phyloP scores from a whole-genome alignment of 2,329 filamentous ascomycete genomes.

The Furcasterigmium sp. region DNA sequence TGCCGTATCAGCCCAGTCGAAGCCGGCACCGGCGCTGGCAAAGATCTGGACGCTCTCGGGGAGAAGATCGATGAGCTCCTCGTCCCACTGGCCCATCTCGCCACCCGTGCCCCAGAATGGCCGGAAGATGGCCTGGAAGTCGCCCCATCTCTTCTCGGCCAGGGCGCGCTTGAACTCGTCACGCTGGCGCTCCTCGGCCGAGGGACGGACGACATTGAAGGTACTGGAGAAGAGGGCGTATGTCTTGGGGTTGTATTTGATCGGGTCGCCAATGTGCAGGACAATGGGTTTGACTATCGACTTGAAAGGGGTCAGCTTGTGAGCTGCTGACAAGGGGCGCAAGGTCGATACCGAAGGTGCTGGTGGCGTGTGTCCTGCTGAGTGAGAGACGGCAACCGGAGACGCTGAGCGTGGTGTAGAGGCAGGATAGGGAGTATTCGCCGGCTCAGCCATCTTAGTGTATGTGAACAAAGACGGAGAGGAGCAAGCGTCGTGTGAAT shows the following conservation, averaged over 20 bases:
- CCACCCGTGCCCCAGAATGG: slow-evolving; percentile 60
- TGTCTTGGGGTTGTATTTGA: slow-evolving; percentile 43
- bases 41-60: slow-evolving; percentile 54
- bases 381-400: slow-evolving; percentile 17
- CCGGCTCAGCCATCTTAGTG: slow-evolving; percentile 36
- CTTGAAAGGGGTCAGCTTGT: slow-evolving; percentile 13
- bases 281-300: slow-evolving; percentile 44
- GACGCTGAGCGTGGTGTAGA: slow-evolving; percentile 39
- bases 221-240: slow-evolving; percentile 35
- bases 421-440: slow-evolving; percentile 37
- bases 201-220: slow-evolving; percentile 48
- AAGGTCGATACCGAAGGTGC: slow-evolving; percentile 18
- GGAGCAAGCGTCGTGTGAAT: too few relatives aligned
- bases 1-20: slow-evolving; percentile 61
- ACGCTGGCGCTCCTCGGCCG: slow-evolving; percentile 43
- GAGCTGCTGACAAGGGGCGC: slow-evolving; percentile 11
- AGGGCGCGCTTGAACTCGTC: slow-evolving; percentile 43
- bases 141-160: slow-evolving; percentile 46
- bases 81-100: slow-evolving; percentile 62
- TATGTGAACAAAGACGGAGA: not conserved
- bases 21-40: slow-evolving; percentile 60
- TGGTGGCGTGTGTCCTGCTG: slow-evolving; percentile 14
- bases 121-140: slow-evolving; percentile 50
- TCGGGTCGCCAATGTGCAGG: slow-evolving; percentile 67
- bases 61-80: slow-evolving; percentile 51